These are phyloP conservation scores for Dalbergia cultrata DNA, from an alignment of 306 rosid genomes.

Conservation along the genomic window DNA sequence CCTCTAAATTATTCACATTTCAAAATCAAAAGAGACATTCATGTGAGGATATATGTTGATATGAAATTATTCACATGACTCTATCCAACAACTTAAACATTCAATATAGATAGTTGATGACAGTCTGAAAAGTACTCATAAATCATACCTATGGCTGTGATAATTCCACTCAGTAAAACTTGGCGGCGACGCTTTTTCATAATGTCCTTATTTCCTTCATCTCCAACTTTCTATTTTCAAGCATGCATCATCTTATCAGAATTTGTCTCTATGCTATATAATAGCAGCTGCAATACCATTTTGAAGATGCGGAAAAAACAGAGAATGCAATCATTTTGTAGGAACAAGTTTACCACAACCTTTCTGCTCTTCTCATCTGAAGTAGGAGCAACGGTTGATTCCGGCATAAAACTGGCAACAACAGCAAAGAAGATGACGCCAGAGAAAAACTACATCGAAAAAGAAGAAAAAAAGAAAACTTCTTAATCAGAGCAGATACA, in stretches of 20 bases:
- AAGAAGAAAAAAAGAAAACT: conserved; percentile 37
- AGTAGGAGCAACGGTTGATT: conserved; percentile 71
- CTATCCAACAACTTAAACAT: too few relatives aligned
- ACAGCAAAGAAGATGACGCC: conserved; percentile 91
- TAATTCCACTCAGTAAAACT: conserved; percentile 82
- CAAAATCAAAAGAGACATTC: too few relatives aligned
- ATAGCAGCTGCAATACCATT: conserved; percentile 26
- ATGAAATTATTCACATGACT: too few relatives aligned
- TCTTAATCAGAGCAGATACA: conserved; percentile 31
- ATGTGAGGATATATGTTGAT: too few relatives aligned
- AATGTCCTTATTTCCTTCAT: conserved; percentile 73
- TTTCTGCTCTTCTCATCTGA: conserved; percentile 68
- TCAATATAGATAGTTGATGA: too few relatives aligned
- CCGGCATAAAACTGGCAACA: conserved; percentile 83
- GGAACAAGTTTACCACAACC: conserved; percentile 53
- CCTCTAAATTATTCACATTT: too few relatives aligned
- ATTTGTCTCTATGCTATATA: conserved; percentile 19
- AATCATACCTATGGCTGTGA: conserved; percentile 86
- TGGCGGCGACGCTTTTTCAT: conserved; percentile 90
- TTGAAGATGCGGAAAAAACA: conserved; percentile 17
- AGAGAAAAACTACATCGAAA: conserved; percentile 75
- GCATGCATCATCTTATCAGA: conserved; percentile 48
- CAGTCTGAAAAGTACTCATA: conserved; percentile 6
- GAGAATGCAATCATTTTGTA: conserved; percentile 17
- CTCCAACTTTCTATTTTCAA: conserved; percentile 65